Evolutionary conservation across 1,284 basidiomycete genomes (phyloP).

Genomic region (Cutaneotrichosporon cyanovorans): DNA sequence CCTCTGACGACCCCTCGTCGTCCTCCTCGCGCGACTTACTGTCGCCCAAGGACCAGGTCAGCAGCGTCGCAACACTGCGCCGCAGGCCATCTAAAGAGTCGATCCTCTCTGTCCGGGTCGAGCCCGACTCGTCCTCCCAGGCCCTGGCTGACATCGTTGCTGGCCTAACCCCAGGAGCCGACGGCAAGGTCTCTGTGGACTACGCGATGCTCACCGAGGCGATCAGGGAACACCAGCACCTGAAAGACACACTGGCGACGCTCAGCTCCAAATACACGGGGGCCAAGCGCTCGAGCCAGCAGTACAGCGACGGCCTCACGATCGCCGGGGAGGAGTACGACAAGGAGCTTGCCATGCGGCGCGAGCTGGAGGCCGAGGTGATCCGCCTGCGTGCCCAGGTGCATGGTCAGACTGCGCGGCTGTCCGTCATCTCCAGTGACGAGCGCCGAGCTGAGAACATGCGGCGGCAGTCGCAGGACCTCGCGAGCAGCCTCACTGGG

Average conservation of each 20-base stretch:
- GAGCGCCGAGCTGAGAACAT: slow-evolving; percentile 67
- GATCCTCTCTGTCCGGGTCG: slow-evolving; percentile 27
- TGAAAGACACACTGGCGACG: slow-evolving; percentile 57
- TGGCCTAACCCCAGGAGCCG: slow-evolving; percentile 58
- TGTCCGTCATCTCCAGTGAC: slow-evolving; percentile 74
- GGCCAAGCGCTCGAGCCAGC: slow-evolving; percentile 80
- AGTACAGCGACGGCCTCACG: slow-evolving; percentile 82
- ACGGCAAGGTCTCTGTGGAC: slow-evolving; percentile 64
- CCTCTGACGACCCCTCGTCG: slow-evolving; percentile 6
- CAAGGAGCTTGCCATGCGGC: slow-evolving; percentile 72
- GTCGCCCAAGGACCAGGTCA: slow-evolving; percentile 23
- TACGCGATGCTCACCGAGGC: slow-evolving; percentile 66
- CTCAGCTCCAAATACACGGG: slow-evolving; percentile 74
- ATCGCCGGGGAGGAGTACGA: slow-evolving; percentile 92
- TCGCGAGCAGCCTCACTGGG: slow-evolving; percentile 64
- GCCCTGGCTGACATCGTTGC: slow-evolving; percentile 48
- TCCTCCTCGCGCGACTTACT: slow-evolving; percentile 18
- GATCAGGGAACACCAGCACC: slow-evolving; percentile 60
- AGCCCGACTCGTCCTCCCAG: slow-evolving; percentile 26
- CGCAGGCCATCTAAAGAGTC: slow-evolving; percentile 39
- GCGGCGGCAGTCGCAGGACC: slow-evolving; percentile 68
- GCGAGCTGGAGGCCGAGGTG: slow-evolving; percentile 87
- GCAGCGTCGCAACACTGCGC: slow-evolving; percentile 21
- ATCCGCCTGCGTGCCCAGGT: slow-evolving; percentile 73
- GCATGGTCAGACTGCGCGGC: slow-evolving; percentile 77